Evolutionary conservation across 2,329 filamentous ascomycete genomes (phyloP).

Genomic region (Periglandula ipomoeae): DNA sequence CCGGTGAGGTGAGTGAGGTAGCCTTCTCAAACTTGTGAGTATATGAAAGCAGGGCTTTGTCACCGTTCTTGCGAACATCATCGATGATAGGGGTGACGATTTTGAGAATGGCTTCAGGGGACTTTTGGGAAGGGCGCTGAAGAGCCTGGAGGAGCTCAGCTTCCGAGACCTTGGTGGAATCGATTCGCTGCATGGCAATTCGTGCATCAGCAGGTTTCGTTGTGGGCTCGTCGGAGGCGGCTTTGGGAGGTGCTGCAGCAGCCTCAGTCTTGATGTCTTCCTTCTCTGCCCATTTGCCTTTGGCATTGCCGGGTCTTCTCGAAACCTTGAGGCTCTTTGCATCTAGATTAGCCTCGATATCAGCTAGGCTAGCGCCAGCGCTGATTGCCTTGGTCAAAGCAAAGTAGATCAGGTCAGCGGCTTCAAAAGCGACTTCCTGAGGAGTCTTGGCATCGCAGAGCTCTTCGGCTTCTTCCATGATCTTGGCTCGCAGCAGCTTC

Average conservation of each 20-base stretch:
- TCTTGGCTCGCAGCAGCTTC: constrained; percentile 85
- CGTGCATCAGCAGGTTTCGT: constrained; percentile 35
- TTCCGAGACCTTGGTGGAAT: constrained; percentile 54
- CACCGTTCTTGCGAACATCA: constrained; percentile 72
- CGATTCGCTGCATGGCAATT: constrained; percentile 76
- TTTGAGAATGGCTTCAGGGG: constrained; percentile 84
- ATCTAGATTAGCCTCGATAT: constrained; percentile 87
- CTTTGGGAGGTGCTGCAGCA: constrained; percentile 23
- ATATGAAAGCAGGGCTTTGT: constrained; percentile 81
- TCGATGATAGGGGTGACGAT: constrained; percentile 90
- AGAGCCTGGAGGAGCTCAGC: constrained; percentile 64
- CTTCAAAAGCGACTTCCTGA: constrained; percentile 84
- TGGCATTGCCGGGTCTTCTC: constrained; percentile 85
- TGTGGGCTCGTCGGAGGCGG: constrained; percentile 23
- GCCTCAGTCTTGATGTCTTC: constrained; percentile 51
- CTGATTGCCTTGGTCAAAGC: constrained; percentile 81
- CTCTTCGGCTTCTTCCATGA: constrained; percentile 97
- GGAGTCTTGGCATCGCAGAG: constrained; percentile 77
- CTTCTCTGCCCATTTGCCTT: constrained; percentile 84
- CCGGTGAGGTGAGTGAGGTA: constrained; percentile 78
- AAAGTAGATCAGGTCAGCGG: constrained; percentile 93
- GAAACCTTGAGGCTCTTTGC: constrained; percentile 94
- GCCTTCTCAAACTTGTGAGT: constrained; percentile 98
- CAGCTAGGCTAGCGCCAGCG: constrained; percentile 74
- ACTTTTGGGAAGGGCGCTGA: constrained; percentile 85